phyloP scores from a whole-genome alignment of 2,329 filamentous ascomycete species.

The Fusarium sp. region DNA sequence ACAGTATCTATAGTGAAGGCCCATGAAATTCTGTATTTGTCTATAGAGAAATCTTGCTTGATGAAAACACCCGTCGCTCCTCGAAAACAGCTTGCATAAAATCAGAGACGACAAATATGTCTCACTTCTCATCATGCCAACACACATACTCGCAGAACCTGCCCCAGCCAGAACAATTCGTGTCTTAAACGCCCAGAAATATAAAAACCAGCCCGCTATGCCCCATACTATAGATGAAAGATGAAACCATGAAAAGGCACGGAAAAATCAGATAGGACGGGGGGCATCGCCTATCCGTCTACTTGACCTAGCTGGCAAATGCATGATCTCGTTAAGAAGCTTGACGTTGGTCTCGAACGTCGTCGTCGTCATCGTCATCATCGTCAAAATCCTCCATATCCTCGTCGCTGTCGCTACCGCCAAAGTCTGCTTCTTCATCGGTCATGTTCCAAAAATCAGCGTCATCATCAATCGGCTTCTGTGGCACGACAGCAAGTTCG shows the following conservation, averaged over 20 bases:
- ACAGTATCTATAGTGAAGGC: not conserved
- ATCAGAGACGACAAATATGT: slow-evolving; percentile 21
- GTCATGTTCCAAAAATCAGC: slow-evolving; percentile 86
- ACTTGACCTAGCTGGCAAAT: slow-evolving; percentile 10
- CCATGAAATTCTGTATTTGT: slow-evolving; percentile 16
- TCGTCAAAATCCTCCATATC: slow-evolving; percentile 72
- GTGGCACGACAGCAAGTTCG: slow-evolving; percentile 70
- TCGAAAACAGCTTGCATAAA: slow-evolving; percentile 33
- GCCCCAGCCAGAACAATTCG: slow-evolving; percentile 31
- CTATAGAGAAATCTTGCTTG: slow-evolving; percentile 35
- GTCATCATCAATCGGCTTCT: slow-evolving; percentile 74
- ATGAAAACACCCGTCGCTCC: slow-evolving; percentile 39
- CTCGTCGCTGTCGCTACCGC: slow-evolving; percentile 77
- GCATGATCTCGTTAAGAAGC: not conserved
- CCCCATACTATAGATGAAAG: slow-evolving; percentile 37
- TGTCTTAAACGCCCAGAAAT: slow-evolving; percentile 41
- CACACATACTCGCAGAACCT: slow-evolving; percentile 14
- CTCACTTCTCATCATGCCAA: slow-evolving; percentile 29
- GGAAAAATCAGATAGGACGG: not conserved
- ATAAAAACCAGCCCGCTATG: slow-evolving; percentile 46
- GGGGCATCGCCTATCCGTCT: not conserved
- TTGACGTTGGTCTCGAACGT: slow-evolving; percentile 56
- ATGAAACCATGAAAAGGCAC: slow-evolving; percentile 19
- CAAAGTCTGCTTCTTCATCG: slow-evolving; percentile 82
- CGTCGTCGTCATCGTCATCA: slow-evolving; percentile 67